Percentiles rank a stretch among this genome's conserved stretches.
Evolutionary conservation across 208 protist genomes (phyloP).

Genomic region (Acanthamoeba divionensis): DNA sequence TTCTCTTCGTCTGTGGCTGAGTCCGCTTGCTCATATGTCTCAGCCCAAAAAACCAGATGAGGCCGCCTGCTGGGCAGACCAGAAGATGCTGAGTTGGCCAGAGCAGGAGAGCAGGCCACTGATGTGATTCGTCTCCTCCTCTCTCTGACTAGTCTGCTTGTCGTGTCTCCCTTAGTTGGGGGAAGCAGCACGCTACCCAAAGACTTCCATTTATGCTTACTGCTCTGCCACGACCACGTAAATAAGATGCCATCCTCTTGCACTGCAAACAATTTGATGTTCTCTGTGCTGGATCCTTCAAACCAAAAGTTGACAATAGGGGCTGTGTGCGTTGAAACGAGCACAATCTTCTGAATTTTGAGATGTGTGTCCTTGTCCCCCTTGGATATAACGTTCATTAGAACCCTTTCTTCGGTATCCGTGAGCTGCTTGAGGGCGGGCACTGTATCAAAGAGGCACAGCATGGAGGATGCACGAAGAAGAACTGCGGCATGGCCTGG

Average conservation of each 20-base stretch:
- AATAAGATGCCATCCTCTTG: neutral
- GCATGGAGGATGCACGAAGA: neutral
- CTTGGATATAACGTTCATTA: neutral
- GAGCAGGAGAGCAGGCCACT: too few species aligned
- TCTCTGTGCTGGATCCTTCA: neutral
- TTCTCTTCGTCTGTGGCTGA: too few species aligned
- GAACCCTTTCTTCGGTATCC: neutral
- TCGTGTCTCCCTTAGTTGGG: too few species aligned
- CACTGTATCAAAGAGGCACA: constrained; percentile 21
- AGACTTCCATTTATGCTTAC: neutral
- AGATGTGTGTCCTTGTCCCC: neutral
- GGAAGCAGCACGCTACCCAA: neutral
- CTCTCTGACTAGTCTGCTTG: too few species aligned
- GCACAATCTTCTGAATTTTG: neutral
- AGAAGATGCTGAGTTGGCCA: too few species aligned
- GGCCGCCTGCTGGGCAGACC: too few species aligned
- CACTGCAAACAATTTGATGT: neutral
- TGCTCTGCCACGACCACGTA: neutral
- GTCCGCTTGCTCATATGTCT: too few species aligned
- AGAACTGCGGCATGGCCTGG: neutral
- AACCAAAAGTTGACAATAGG: constrained; percentile 23
- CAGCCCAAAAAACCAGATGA: too few species aligned
- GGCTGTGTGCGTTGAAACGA: neutral
- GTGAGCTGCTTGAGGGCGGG: neutral
- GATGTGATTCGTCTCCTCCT: too few species aligned